phyloP scores from a whole-genome alignment of 768 basidiomycete species.

The Dioszegia hungarica region DNA sequence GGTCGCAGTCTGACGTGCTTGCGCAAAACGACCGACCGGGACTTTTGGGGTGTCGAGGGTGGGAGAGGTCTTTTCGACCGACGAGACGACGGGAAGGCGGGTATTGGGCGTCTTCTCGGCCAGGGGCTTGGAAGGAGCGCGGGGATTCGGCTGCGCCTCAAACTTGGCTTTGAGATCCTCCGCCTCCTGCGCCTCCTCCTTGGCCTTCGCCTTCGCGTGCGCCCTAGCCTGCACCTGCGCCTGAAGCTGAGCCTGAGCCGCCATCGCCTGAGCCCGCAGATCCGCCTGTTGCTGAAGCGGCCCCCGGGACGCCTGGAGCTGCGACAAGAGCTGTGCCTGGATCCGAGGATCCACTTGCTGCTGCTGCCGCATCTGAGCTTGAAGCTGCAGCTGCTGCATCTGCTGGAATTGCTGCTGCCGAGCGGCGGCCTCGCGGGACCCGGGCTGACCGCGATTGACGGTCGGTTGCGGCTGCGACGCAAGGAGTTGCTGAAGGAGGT shows the following conservation, averaged over 20 bases:
- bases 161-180: not conserved
- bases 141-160: too few relatives aligned
- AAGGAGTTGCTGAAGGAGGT: slow-evolving; percentile 10
- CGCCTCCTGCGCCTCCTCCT: not conserved
- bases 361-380: slow-evolving; percentile 14
- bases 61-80: too few relatives aligned
- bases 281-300: not conserved
- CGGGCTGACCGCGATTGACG: not conserved
- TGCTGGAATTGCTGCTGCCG: not conserved
- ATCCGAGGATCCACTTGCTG: slow-evolving; percentile 16
- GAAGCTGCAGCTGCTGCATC: slow-evolving; percentile 16
- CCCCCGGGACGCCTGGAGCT: not conserved
- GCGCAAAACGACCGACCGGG: slow-evolving; percentile 22
- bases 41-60: not conserved
- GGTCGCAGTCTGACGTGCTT: slow-evolving; percentile 22
- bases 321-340: not conserved
- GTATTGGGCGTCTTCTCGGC: too few relatives aligned
- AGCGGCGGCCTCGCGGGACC: not conserved
- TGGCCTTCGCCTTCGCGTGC: slow-evolving; percentile 7
- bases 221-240: slow-evolving; percentile 14
- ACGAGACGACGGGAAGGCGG: too few relatives aligned
- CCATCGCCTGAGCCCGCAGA: slow-evolving; percentile 3
- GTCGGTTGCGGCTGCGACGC: not conserved
- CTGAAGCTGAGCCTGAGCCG: slow-evolving; percentile 7
- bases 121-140: too few relatives aligned